A percentile compares a stretch with the other conserved stretches of the same genome.
Evolutionary conservation across 805 yeast genomes (phyloP).

Genomic region (Yamadazyma scolyti): DNA sequence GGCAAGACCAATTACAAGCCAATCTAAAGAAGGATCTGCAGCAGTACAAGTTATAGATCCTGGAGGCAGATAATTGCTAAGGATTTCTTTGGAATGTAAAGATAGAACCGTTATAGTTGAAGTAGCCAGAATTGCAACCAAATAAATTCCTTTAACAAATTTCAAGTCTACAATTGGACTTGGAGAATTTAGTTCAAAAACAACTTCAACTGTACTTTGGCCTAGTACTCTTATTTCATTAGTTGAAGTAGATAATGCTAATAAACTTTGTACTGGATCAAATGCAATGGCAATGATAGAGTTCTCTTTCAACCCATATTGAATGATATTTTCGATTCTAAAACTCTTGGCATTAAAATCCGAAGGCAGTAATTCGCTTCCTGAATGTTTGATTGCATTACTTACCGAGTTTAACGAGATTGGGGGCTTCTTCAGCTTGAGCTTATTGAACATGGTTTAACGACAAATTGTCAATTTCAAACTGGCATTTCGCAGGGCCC

Average conservation of each 20-base stretch:
- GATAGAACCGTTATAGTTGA: constrained; percentile 66
- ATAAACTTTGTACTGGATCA: constrained; percentile 84
- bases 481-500: too few relatives aligned
- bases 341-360: constrained; percentile 29
- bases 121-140: constrained; percentile 63
- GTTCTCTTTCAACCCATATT: constrained; percentile 48
- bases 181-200: constrained; percentile 49
- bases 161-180: constrained; percentile 52
- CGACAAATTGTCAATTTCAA: too few relatives aligned
- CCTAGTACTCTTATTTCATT: constrained; percentile 81
- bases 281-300: constrained; percentile 64
- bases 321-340: constrained; percentile 23
- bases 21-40: constrained; percentile 84
- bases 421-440: constrained; percentile 40
- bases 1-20: constrained; percentile 74
- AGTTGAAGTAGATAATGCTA: constrained; percentile 72
- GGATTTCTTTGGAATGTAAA: constrained; percentile 54
- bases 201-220: constrained; percentile 72
- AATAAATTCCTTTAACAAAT: constrained; percentile 77
- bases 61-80: constrained; percentile 60
- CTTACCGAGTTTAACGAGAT: constrained; percentile 39
- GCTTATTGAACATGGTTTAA: constrained; percentile 29
- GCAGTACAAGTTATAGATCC: constrained; percentile 66
- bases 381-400: constrained; percentile 35
- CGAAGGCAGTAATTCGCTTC: constrained; percentile 28